Percentiles rank a stretch among this genome's conserved stretches.
These are phyloP conservation scores for Rosa lucieae DNA, from an alignment of 306 rosid genomes.

Conservation along the genomic window DNA sequence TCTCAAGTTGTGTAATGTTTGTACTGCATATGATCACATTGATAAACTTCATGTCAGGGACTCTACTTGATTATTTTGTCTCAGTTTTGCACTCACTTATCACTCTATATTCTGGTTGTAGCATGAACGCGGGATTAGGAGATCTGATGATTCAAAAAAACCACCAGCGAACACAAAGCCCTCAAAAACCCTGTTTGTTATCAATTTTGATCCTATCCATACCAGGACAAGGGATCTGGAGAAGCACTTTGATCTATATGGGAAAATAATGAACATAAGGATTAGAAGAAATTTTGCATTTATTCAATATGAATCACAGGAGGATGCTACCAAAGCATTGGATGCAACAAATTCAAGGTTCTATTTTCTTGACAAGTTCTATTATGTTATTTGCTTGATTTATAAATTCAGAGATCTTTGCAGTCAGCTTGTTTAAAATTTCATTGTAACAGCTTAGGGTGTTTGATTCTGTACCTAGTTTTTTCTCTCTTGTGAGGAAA, in stretches of 20 bases:
- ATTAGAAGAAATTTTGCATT: constrained; percentile 85
- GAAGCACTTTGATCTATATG: constrained; percentile 74
- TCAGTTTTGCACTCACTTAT: constrained; percentile 10
- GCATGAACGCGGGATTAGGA: constrained; percentile 78
- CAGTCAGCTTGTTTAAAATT: background rate
- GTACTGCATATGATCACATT: background rate
- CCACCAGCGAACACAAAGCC: constrained; percentile 60
- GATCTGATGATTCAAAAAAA: constrained; percentile 57
- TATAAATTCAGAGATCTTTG: constrained; percentile 1
- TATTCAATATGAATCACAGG: constrained; percentile 73
- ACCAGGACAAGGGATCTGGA: constrained; percentile 83
- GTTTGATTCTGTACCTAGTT: background rate
- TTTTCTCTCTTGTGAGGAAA: background rate
- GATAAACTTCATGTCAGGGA: constrained; percentile 13
- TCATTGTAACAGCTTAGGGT: background rate
- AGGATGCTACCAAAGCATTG: constrained; percentile 78
- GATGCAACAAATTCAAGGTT: constrained; percentile 75
- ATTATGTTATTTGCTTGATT: background rate
- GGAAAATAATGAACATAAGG: constrained; percentile 72
- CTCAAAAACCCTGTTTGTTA: constrained; percentile 75
- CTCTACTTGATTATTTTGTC: constrained; percentile 17
- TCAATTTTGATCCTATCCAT: constrained; percentile 79
- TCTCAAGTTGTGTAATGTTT: background rate
- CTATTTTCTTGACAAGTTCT: constrained; percentile 23
- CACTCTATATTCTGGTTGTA: constrained; percentile 37